Evolutionary conservation across 2,329 filamentous ascomycete species (phyloP).

Genomic region (Arthrobotrys pseudoclavata): DNA sequence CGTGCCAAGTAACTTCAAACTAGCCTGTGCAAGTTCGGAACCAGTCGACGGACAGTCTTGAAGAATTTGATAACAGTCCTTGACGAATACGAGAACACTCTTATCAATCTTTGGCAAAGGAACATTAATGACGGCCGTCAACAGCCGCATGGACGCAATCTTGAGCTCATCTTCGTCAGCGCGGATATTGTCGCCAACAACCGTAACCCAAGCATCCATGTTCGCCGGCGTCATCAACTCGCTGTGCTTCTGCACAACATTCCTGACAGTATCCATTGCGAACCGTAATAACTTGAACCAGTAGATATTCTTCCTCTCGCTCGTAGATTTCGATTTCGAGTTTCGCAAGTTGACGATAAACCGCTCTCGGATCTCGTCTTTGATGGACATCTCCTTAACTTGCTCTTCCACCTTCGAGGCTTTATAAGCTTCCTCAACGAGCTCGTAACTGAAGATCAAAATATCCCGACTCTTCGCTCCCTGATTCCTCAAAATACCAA

Average conservation of each 20-base stretch:
- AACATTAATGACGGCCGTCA: slow-evolving; percentile 86
- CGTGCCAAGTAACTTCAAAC: slow-evolving; percentile 87
- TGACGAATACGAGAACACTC: slow-evolving; percentile 81
- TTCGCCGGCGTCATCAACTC: slow-evolving; percentile 83
- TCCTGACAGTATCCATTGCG: slow-evolving; percentile 85
- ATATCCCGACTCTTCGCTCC: slow-evolving; percentile 83
- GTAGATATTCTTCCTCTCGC: slow-evolving; percentile 81
- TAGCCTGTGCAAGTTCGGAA: slow-evolving; percentile 86
- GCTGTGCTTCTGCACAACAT: slow-evolving; percentile 87
- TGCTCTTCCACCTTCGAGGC: slow-evolving; percentile 70
- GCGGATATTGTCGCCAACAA: slow-evolving; percentile 88
- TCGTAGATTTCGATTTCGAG: slow-evolving; percentile 79
- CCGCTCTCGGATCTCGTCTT: slow-evolving; percentile 74
- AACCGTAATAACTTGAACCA: slow-evolving; percentile 90
- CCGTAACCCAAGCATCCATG: slow-evolving; percentile 85
- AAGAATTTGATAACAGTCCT: slow-evolving; percentile 85
- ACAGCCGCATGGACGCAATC: slow-evolving; percentile 85
- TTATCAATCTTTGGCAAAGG: slow-evolving; percentile 79
- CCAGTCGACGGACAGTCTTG: slow-evolving; percentile 82
- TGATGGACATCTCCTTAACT: slow-evolving; percentile 69
- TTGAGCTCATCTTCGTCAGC: slow-evolving; percentile 92
- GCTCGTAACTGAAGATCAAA: slow-evolving; percentile 93
- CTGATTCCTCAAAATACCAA: slow-evolving; percentile 85
- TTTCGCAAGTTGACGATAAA: slow-evolving; percentile 84
- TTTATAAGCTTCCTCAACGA: slow-evolving; percentile 87